A percentile compares a stretch with the other conserved stretches of the same genome.
phyloP scores from a whole-genome alignment of 1,139 yeast species.

The Scheffersomyces cryptocercus region DNA sequence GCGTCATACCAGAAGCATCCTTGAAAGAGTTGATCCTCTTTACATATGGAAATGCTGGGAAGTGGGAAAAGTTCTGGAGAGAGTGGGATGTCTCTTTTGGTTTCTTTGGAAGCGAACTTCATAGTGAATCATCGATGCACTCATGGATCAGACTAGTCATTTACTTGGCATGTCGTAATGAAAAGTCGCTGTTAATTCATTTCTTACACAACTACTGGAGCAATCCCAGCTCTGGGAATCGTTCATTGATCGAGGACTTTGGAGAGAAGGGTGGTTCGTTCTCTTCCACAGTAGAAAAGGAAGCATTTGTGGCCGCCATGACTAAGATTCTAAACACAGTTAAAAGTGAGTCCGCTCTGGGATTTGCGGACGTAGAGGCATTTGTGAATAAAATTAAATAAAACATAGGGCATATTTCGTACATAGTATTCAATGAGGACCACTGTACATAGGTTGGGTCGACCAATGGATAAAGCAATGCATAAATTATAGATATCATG shows the following conservation, averaged over 20 bases:
- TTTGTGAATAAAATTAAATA: slow-evolving; percentile 9
- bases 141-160: slow-evolving; percentile 39
- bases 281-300: slow-evolving; percentile 21
- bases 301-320: slow-evolving; percentile 24
- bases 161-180: slow-evolving; percentile 33
- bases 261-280: slow-evolving; percentile 15
- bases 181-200: slow-evolving; percentile 26
- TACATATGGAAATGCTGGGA: slow-evolving; percentile 41
- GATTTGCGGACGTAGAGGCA: slow-evolving; percentile 6
- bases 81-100: slow-evolving; percentile 33
- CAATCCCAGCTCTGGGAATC: slow-evolving; percentile 13
- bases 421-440: no score
- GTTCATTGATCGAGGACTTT: slow-evolving; percentile 27
- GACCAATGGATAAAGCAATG: no score
- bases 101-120: slow-evolving; percentile 10
- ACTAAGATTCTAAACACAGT: slow-evolving; percentile 15
- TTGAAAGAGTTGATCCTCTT: slow-evolving; percentile 36
- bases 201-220: slow-evolving; percentile 37
- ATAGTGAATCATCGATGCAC: slow-evolving; percentile 10
- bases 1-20: slow-evolving; percentile 14
- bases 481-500: no score
- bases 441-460: no score
- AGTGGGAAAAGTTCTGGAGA: slow-evolving; percentile 44
- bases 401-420: no score
- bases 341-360: slow-evolving; percentile 5